These are phyloP conservation scores for Penicillium steckii DNA, from an alignment of 495 filamentous ascomycete species.

Conservation along the genomic window DNA sequence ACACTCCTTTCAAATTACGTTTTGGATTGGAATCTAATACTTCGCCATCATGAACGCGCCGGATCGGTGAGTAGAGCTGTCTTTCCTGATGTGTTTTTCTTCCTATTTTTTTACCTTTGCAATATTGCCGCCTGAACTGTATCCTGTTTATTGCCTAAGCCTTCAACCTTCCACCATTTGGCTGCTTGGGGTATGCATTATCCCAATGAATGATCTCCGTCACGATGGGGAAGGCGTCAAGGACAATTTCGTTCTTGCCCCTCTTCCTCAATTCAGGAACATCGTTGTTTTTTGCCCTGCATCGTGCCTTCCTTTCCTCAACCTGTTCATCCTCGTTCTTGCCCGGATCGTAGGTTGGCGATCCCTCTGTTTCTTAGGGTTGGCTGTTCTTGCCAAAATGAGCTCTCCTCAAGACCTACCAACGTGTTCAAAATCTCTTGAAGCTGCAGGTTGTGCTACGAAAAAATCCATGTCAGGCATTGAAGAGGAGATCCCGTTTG, in stretches of 20 bases:
- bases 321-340: not conserved
- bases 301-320: not conserved
- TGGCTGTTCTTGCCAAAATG: too few species aligned
- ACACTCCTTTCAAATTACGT: too few species aligned
- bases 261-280: not conserved
- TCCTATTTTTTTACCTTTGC: constrained; percentile 1
- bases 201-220: too few species aligned
- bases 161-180: too few species aligned
- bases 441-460: not conserved
- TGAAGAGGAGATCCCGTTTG: not conserved
- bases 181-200: too few species aligned
- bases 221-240: not conserved
- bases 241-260: not conserved
- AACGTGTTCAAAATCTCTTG: too few species aligned
- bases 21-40: not conserved
- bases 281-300: not conserved
- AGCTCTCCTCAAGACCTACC: too few species aligned
- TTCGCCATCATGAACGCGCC: constrained; percentile 63
- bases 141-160: too few species aligned
- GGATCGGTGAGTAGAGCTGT: constrained; percentile 51
- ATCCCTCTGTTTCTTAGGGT: too few species aligned
- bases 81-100: constrained; percentile 1
- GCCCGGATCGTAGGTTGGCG: too few species aligned
- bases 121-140: not conserved
- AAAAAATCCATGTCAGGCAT: too few species aligned